A percentile compares a stretch with the other conserved stretches of the same genome.
Evolutionary conservation across 495 filamentous ascomycete genomes (phyloP).

Genomic region (Copromyces sp.): DNA sequence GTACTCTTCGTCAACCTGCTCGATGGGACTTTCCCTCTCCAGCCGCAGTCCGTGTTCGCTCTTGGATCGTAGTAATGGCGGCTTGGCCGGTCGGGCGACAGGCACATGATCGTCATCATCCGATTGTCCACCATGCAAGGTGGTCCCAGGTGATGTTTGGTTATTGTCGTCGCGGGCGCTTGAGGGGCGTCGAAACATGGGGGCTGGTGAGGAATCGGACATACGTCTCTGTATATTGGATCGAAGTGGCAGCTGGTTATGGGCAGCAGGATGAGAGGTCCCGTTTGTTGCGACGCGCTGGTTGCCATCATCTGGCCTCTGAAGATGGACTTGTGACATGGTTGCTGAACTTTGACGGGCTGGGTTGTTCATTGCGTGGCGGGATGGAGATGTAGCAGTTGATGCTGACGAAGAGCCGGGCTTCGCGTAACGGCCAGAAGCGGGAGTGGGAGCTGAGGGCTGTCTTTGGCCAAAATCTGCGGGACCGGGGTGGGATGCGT

Average conservation of each 20-base stretch:
- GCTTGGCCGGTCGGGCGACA: conserved; percentile 35
- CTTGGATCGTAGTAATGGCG: conserved; percentile 54
- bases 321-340: conserved; percentile 17
- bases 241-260: not conserved
- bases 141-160: not conserved
- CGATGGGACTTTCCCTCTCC: conserved; percentile 26
- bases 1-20: conserved; percentile 28
- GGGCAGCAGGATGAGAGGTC: not conserved
- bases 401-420: conserved; percentile 4
- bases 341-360: conserved; percentile 9
- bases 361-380: conserved; percentile 1
- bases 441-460: conserved; percentile 2
- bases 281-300: conserved; percentile 1
- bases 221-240: conserved; percentile 1
- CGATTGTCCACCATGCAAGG: conserved; percentile 1
- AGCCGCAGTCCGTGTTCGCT: conserved; percentile 55
- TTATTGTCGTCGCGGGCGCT: conserved; percentile 24
- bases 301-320: conserved; percentile 13
- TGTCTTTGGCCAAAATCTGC: conserved; percentile 11
- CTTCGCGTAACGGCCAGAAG: conserved; percentile 2
- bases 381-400: conserved; percentile 10
- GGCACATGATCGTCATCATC: conserved; percentile 16
- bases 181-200: conserved; percentile 18
- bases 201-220: conserved; percentile 2
- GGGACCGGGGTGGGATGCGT: conserved; percentile 6